Evolutionary conservation across 2,329 filamentous ascomycete species (phyloP).

Genomic region (Bipolaris victoriae): DNA sequence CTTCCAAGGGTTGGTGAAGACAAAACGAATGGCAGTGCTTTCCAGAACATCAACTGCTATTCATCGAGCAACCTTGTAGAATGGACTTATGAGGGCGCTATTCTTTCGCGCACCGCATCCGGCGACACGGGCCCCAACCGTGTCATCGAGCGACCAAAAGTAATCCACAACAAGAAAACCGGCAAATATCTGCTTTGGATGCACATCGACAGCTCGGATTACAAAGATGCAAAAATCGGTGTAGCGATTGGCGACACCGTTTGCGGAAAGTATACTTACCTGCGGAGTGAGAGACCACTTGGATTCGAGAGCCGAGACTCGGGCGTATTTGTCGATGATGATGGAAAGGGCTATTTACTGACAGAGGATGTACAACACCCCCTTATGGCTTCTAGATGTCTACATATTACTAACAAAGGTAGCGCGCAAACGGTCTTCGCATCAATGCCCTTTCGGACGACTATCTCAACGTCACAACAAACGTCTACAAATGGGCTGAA

Average conservation of each 20-base stretch:
- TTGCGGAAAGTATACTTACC: slow-evolving; percentile 65
- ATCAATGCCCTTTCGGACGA: slow-evolving; percentile 64
- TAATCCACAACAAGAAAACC: slow-evolving; percentile 70
- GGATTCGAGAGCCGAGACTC: slow-evolving; percentile 63
- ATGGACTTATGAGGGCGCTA: slow-evolving; percentile 66
- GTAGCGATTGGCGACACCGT: slow-evolving; percentile 66
- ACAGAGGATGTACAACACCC: slow-evolving; percentile 62
- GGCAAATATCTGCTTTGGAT: slow-evolving; percentile 71
- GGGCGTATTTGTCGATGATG: slow-evolving; percentile 66
- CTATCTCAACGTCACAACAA: slow-evolving; percentile 59
- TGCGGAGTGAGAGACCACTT: slow-evolving; percentile 55
- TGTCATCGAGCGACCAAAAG: slow-evolving; percentile 71
- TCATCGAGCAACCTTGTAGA: slow-evolving; percentile 66
- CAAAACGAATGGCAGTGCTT: slow-evolving; percentile 66
- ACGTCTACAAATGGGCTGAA: slow-evolving; percentile 60
- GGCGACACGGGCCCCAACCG: slow-evolving; percentile 67
- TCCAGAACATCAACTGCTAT: slow-evolving; percentile 72
- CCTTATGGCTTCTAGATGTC: neutral
- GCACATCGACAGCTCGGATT: slow-evolving; percentile 68
- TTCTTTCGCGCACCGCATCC: slow-evolving; percentile 60
- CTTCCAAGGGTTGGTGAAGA: slow-evolving; percentile 67
- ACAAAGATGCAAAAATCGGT: slow-evolving; percentile 68
- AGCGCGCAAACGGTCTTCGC: slow-evolving; percentile 64
- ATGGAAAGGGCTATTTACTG: slow-evolving; percentile 66
- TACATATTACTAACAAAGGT: slow-evolving; percentile 5